Evolutionary conservation across 768 basidiomycete genomes (phyloP).

Genomic region (Tulasnella sp.): DNA sequence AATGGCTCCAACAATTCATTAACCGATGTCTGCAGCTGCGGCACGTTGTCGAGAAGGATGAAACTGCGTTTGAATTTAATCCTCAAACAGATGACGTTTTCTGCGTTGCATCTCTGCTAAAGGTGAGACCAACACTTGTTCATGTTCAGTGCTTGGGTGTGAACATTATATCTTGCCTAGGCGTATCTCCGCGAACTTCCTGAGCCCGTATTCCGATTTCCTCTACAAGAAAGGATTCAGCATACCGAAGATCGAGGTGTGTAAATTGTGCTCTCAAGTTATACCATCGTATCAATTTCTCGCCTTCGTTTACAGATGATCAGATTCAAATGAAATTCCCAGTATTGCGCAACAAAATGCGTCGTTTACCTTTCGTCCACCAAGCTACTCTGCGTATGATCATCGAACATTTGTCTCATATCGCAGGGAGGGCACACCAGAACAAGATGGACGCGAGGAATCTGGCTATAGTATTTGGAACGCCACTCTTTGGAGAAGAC

Average conservation of each 20-base stretch:
- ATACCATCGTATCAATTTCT: not conserved
- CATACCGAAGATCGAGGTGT: slow-evolving; percentile 65
- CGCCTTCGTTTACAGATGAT: slow-evolving; percentile 35
- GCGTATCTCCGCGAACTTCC: slow-evolving; percentile 71
- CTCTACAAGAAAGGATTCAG: slow-evolving; percentile 67
- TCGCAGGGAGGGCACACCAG: slow-evolving; percentile 49
- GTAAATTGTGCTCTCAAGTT: slow-evolving; percentile 12
- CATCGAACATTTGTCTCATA: slow-evolving; percentile 68
- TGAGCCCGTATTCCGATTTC: slow-evolving; percentile 76
- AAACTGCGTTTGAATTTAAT: slow-evolving; percentile 59
- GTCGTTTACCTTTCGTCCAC: slow-evolving; percentile 69
- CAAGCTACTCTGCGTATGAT: slow-evolving; percentile 70
- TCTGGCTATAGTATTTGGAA: slow-evolving; percentile 78
- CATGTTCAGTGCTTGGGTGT: slow-evolving; percentile 17
- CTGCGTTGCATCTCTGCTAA: slow-evolving; percentile 71
- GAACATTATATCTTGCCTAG: not conserved
- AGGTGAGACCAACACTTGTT: slow-evolving; percentile 34
- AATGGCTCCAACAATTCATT: not conserved
- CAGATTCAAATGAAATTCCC: slow-evolving; percentile 59
- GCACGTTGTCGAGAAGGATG: slow-evolving; percentile 78
- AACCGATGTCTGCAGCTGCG: slow-evolving; percentile 41
- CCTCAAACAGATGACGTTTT: slow-evolving; percentile 62
- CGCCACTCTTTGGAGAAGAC: slow-evolving; percentile 85
- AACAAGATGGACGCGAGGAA: slow-evolving; percentile 96
- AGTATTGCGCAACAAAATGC: slow-evolving; percentile 75